Base-by-base conservation (phyloP, 2,329 filamentous ascomycete species). In the Pestalotiopsis sp. region DNA sequence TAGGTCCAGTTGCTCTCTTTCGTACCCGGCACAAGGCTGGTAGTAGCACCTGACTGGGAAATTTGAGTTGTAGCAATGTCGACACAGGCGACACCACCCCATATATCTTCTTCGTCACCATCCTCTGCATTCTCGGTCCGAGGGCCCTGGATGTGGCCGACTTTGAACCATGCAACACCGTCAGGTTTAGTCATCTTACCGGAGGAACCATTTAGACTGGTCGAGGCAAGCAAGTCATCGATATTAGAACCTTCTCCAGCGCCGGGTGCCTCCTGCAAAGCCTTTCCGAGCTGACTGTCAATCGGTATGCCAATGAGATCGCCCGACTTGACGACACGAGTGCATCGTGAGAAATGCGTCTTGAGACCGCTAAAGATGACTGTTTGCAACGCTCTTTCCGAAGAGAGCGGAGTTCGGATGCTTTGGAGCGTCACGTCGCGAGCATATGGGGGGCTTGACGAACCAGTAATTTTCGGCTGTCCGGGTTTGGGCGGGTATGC, bases 271-370 rank as follows among this genome's bases (percentile, higher is more conserved):
- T 97, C 92, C 72, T 95, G 95, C 3, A 98, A 86, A 2, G 93
- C 92, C 68, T 92, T 89, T 2, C 94, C 95, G 1, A 98, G 86
- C 66, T 91, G 90, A 66, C 95, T 93, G 75, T 99, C 95, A 36
- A 99, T 91, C 2, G 94, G 91, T 13, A 99, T 92, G 20, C 93
- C 95, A 66, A 99, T 91, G 13, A 98, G 82, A 80, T 99, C 96
- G 2, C 95, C 95, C 56, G 89, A 91, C 76, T 94, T 94, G 52
- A 98, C 88, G 13, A 98, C 87, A 3, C 96, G 90, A 68, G 92
- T 88, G 74, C 92, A 93, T 67, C 89, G 89, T 72, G 97, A 92
- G 78, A 99, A 98, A 77, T 98, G 92, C 52, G 90, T 90, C 78
- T 98, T 98, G 57, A 99, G 81, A 0, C 93, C 94, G 20, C 93